Percentiles rank a stretch among this genome's conserved stretches.
Conservation (phyloP, 306 rosid species). For the Cercis canadensis region DNA sequence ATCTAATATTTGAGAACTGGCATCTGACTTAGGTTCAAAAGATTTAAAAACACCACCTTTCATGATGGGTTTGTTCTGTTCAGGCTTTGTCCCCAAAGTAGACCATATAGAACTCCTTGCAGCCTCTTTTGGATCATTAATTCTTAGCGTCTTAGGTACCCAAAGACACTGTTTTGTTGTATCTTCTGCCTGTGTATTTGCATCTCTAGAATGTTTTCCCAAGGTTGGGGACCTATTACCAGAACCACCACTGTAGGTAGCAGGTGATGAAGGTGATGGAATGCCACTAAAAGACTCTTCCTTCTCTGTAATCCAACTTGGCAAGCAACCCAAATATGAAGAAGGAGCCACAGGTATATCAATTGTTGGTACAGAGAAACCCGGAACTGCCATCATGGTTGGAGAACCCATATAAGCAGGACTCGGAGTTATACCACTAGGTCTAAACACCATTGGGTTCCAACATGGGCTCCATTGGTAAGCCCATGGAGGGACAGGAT, state of each 20-base stretch:
- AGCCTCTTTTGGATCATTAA: constrained; percentile 64
- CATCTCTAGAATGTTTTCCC: constrained; percentile 70
- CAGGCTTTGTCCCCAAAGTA: constrained; percentile 48
- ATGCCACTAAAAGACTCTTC: constrained; percentile 43
- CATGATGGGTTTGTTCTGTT: constrained; percentile 44
- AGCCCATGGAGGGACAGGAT: constrained; percentile 55
- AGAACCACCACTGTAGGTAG: constrained; percentile 37
- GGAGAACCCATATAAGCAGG: constrained; percentile 38
- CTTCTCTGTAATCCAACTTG: constrained; percentile 43
- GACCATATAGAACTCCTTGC: constrained; percentile 70
- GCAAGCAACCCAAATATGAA: constrained; percentile 46
- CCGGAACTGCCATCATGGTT: constrained; percentile 49
- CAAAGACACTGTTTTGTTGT: constrained; percentile 51
- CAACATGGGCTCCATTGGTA: constrained; percentile 58
- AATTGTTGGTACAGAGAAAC: constrained; percentile 44
- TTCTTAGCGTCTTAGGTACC: constrained; percentile 73
- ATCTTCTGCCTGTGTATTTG: constrained; percentile 43
- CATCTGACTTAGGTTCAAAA: constrained; percentile 49
- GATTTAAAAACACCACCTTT: constrained; percentile 65
- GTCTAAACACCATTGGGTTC: constrained; percentile 45
- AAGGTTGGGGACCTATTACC: constrained; percentile 51
- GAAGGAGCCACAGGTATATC: constrained; percentile 48
- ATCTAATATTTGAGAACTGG: constrained; percentile 36
- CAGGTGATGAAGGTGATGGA: constrained; percentile 49
- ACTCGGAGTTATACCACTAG: constrained; percentile 30